phyloP scores from a whole-genome alignment of 116 monocot genomes.

The Zostera marina region DNA sequence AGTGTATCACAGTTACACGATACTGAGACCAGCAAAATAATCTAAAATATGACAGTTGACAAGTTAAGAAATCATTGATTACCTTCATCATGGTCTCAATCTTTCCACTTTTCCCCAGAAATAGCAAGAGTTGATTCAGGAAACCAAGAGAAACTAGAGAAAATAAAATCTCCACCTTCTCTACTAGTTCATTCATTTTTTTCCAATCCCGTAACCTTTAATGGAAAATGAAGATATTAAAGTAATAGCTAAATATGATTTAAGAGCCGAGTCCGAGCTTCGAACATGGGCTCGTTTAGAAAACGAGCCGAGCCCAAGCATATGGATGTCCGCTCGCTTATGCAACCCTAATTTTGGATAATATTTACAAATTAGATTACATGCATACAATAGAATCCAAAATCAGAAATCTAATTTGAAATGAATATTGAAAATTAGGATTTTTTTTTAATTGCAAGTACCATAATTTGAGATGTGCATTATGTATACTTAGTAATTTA shows the following conservation, averaged over 20 bases:
- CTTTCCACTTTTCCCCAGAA: slow-evolving; percentile 86
- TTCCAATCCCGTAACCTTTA: slow-evolving; percentile 78
- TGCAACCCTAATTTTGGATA: too few species aligned
- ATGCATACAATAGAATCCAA: too few species aligned
- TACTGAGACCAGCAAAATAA: not conserved
- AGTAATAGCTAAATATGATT: not conserved
- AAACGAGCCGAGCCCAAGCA: not conserved
- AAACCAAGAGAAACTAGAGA: slow-evolving; percentile 52
- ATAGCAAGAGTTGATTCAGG: slow-evolving; percentile 60
- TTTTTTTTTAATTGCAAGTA: too few species aligned
- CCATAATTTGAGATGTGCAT: too few species aligned
- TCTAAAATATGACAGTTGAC: not conserved
- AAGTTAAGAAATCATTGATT: not conserved
- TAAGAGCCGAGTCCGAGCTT: too few species aligned
- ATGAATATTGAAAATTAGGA: too few species aligned
- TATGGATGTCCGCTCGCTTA: too few species aligned
- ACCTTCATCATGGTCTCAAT: slow-evolving; percentile 95
- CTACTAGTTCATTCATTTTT: slow-evolving; percentile 40
- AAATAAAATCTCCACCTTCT: slow-evolving; percentile 50
- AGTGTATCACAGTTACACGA: not conserved
- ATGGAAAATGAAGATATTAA: not conserved
- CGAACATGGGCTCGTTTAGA: too few species aligned
- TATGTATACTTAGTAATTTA: too few species aligned
- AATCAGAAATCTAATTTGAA: too few species aligned
- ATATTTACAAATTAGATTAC: too few species aligned